These are phyloP conservation scores for Botrytis paeoniae DNA, from an alignment of 2,329 filamentous ascomycete genomes.

Conservation along the genomic window DNA sequence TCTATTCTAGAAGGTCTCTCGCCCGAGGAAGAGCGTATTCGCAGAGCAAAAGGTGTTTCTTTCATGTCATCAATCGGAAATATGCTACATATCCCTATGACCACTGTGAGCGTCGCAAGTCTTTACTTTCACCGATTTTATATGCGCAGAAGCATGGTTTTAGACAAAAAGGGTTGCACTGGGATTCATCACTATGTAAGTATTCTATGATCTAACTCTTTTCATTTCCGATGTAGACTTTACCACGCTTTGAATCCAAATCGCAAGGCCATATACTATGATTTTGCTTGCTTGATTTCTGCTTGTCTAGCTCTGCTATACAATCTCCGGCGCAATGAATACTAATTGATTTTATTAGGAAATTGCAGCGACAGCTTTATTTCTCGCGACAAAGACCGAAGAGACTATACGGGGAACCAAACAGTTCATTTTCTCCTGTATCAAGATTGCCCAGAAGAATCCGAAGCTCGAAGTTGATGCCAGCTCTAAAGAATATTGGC, in stretches of 20 bases:
- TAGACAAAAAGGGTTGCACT: conserved; percentile 53
- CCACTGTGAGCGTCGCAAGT: conserved; percentile 86
- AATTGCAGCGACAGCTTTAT: conserved; percentile 86
- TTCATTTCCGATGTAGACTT: conserved; percentile 6
- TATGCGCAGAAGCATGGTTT: conserved; percentile 82
- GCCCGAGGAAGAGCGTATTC: conserved; percentile 71
- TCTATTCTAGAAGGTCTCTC: conserved; percentile 80
- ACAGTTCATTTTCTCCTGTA: conserved; percentile 89
- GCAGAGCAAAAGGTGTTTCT: conserved; percentile 88
- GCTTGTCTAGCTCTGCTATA: neutral
- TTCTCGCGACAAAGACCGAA: conserved; percentile 94
- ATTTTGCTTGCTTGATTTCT: neutral
- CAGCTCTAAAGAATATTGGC: conserved; percentile 97
- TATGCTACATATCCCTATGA: conserved; percentile 85
- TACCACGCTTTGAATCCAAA: conserved; percentile 22
- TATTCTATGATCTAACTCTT: conserved; percentile 27
- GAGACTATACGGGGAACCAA: conserved; percentile 96
- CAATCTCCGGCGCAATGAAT: neutral
- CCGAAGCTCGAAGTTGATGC: conserved; percentile 87
- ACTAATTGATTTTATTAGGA: conserved; percentile 47
- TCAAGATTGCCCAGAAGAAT: conserved; percentile 93
- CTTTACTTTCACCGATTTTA: conserved; percentile 96
- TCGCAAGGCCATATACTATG: neutral
- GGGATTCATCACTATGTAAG: conserved; percentile 88
- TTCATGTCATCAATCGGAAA: conserved; percentile 95